phyloP scores from a whole-genome alignment of 139 green algal species.

The Dunaliella sp. region DNA sequence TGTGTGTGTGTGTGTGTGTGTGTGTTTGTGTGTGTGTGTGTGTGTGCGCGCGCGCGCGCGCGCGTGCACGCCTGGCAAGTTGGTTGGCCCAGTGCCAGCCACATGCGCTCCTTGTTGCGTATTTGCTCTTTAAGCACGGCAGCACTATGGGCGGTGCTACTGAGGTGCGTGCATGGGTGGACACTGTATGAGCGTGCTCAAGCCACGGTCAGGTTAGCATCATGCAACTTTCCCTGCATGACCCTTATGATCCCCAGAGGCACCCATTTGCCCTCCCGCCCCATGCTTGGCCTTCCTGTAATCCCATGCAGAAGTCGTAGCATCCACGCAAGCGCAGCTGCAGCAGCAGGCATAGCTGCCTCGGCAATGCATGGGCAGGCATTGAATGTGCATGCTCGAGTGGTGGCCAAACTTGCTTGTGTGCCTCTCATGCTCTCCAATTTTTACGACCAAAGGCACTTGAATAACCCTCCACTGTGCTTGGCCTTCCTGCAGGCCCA shows the following conservation, averaged over 20 bases:
- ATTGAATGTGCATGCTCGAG: background rate
- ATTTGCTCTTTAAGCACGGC: no score
- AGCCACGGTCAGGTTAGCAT: no score
- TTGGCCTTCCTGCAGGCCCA: no score
- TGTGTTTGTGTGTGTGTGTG: background rate
- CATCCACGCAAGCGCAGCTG: background rate
- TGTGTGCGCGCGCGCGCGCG: background rate
- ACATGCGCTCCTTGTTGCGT: no score
- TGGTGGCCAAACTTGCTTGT: background rate
- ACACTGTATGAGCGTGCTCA: no score
- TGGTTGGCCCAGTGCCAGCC: no score
- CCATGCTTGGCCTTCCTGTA: background rate
- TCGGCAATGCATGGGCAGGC: background rate
- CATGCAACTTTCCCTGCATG: no score
- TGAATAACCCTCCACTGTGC: no score
- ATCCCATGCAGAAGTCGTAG: background rate
- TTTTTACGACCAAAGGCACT: no score
- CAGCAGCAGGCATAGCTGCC: background rate
- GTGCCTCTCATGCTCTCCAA: no score
- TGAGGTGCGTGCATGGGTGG: no score
- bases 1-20: background rate
- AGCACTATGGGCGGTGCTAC: no score
- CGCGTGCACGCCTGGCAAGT: background rate
- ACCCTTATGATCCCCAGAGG: background rate
- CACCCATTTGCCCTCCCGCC: background rate